Evolutionary conservation across 805 yeast genomes (phyloP).

Genomic region (Candida lessepsii): DNA sequence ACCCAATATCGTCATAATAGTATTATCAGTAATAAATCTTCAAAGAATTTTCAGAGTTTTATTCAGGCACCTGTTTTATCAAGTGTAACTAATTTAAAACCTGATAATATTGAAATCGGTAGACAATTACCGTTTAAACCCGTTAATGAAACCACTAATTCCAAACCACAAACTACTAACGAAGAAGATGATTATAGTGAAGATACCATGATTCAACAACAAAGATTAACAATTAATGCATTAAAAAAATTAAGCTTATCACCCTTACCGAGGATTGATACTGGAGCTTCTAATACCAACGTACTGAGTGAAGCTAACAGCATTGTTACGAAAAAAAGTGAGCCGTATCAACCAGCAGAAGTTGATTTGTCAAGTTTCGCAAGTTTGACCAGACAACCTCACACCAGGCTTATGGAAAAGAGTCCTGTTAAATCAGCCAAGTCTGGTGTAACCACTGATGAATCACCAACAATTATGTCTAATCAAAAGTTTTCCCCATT

Average conservation of each 20-base stretch:
- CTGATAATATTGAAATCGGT: slow-evolving; percentile 40
- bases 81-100: slow-evolving; percentile 31
- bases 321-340: slow-evolving; percentile 12
- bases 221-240: slow-evolving; percentile 42
- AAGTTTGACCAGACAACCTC: slow-evolving; percentile 44
- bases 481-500: slow-evolving; percentile 6
- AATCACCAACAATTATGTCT: slow-evolving; percentile 4
- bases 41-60: slow-evolving; percentile 42
- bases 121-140: slow-evolving; percentile 37
- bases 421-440: slow-evolving; percentile 3
- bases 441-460: not conserved
- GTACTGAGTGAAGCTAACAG: not conserved
- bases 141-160: not conserved
- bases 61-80: slow-evolving; percentile 47
- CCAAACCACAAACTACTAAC: slow-evolving; percentile 4
- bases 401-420: not conserved
- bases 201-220: slow-evolving; percentile 41
- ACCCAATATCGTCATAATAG: slow-evolving; percentile 13
- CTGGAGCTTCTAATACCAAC: slow-evolving; percentile 2
- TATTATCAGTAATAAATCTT: slow-evolving; percentile 23
- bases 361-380: slow-evolving; percentile 45
- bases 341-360: slow-evolving; percentile 46
- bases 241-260: slow-evolving; percentile 42
- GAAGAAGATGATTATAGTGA: slow-evolving; percentile 29
- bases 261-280: slow-evolving; percentile 36